Base-by-base conservation (phyloP, 73 alveolate species). In the Paramecium sexaurelia region DNA sequence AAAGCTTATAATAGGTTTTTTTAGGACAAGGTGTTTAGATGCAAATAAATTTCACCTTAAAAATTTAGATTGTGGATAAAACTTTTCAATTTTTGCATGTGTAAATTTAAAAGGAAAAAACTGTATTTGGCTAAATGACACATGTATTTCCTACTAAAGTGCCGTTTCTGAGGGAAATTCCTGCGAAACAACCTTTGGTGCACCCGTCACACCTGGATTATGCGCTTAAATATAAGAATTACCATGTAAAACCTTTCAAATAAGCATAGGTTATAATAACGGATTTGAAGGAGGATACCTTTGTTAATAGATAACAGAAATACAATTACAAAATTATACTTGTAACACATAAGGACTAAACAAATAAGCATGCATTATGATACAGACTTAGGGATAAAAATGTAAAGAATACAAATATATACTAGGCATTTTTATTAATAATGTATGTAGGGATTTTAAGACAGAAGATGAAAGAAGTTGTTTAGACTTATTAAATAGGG, bases 51-150 rank as follows among this genome's bases (percentile, higher is more conserved):
- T 5, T 61, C 83, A 61, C 26, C 27, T 61, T 5, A 61, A 26
- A 11, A 22, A 40, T 8, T 24, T 78, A 17, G 75, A 61, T 29
- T 78, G 90, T 41, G 17, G 13, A 0, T 40, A 19, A 41, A 43
- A 78, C 33, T 78, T 78, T 33, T 78, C 90, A 43, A 20, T 20
- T 4, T 78, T 19, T 78, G 90, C 90, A n/a, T 78, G 90, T 33
- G 71, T 43, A 1, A 78, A 78, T 78, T 29, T 78, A 17, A n/a
- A 41, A n/a, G 35, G 56, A 27, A 24, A 22, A 29, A 22, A 41
- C 3, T 78, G 90, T 78, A 22, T 40, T 24, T 78, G 90, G 90
- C 0, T 8, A 20, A 26, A 45, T 29, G 13, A 61, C 11, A 1
- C 19, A 0, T 78, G 90, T 26, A n/a, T 20, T n/a, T 5, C 45